Conservation (phyloP, 345 rosid genomes). For the Hirschfeldia incana region DNA sequence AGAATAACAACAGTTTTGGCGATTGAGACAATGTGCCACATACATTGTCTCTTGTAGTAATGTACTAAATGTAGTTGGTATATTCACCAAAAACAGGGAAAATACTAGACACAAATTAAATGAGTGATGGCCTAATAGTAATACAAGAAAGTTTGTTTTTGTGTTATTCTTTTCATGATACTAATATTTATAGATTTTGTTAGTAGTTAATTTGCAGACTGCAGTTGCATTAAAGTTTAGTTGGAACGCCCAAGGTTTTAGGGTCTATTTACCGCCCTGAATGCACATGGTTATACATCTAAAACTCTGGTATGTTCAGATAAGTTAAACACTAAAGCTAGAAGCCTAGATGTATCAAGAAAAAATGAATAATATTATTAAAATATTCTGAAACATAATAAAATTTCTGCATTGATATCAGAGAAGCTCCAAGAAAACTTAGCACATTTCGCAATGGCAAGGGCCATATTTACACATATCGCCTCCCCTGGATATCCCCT, state of each 20-base stretch:
- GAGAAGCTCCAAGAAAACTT: slow-evolving; percentile 20
- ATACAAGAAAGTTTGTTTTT: background rate
- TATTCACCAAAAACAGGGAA: background rate
- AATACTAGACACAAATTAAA: background rate
- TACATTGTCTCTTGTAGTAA: too few relatives aligned
- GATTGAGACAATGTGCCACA: background rate
- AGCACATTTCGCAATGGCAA: slow-evolving; percentile 33
- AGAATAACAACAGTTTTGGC: background rate
- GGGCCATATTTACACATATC: slow-evolving; percentile 33
- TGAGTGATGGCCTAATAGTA: background rate
- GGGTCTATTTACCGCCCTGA: slow-evolving; percentile 13
- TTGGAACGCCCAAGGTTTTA: background rate
- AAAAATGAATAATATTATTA: background rate
- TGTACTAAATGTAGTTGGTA: background rate
- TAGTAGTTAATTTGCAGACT: background rate
- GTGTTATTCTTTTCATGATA: background rate
- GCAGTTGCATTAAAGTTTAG: background rate
- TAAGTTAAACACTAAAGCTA: background rate
- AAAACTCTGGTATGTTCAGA: background rate
- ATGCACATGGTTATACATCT: background rate
- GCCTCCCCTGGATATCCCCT: slow-evolving; percentile 41
- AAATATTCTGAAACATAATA: background rate
- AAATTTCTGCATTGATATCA: slow-evolving; percentile 27
- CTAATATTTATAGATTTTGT: background rate
- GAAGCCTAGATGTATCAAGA: background rate